Evolutionary conservation across 148 eudicot genomes (phyloP).

Genomic region (Bassia scoparia): DNA sequence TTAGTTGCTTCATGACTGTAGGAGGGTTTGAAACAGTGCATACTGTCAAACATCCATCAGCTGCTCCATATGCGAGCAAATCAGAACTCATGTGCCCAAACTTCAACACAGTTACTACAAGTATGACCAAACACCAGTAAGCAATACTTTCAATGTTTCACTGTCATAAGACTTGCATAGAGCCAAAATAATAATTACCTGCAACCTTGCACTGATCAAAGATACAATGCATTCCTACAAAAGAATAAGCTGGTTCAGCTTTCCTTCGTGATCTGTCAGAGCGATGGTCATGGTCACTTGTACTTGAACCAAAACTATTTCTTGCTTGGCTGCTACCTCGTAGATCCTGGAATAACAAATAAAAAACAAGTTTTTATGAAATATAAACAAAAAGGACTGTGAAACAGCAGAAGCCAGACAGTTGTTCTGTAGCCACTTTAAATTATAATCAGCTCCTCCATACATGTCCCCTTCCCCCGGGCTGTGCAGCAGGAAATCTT

Average conservation of each 20-base stretch:
- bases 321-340: constrained; percentile 57
- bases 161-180: neutral
- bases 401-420: neutral
- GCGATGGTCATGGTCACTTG: constrained; percentile 64
- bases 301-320: constrained; percentile 59
- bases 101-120: constrained; percentile 83
- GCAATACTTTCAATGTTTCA: constrained; percentile 10
- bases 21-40: constrained; percentile 77
- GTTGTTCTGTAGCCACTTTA: neutral
- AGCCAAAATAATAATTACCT: constrained; percentile 43
- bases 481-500: too few relatives aligned
- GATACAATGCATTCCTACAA: constrained; percentile 97
- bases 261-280: constrained; percentile 42
- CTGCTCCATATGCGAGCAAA: constrained; percentile 93
- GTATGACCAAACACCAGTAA: constrained; percentile 21
- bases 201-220: constrained; percentile 95
- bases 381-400: too few relatives aligned
- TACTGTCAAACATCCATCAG: constrained; percentile 85
- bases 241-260: constrained; percentile 90
- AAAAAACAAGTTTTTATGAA: constrained; percentile 1
- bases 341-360: constrained; percentile 47
- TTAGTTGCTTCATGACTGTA: constrained; percentile 59
- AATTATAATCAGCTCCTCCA: neutral
- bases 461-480: too few relatives aligned
- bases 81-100: constrained; percentile 96